Base-by-base conservation (phyloP, 2,329 filamentous ascomycete species). In the Aureobasidium sp. region DNA sequence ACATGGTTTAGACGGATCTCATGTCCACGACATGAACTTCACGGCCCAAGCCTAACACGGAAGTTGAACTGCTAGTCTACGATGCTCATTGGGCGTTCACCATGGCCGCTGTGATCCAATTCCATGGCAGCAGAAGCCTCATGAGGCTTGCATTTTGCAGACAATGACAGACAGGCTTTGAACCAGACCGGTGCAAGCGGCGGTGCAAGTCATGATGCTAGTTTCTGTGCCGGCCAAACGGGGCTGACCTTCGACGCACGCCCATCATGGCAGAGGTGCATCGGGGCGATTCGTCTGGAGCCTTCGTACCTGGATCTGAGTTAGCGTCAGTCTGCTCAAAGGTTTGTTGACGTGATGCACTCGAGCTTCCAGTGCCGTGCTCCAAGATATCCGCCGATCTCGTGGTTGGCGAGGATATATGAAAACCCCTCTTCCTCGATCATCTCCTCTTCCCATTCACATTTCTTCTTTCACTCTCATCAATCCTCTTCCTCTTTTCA, bases 401-500 rank as follows among this genome's bases (percentile, higher is more conserved):
- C 46, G 37, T 51, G 27, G 57, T 26, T 41, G 57, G 27, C 36
- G 26, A 48, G 36, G 12, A 41, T 57, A 56, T 55, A 55, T 56
- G 44, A 62, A 50, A 56, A 56, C 39, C 51, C 51, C 61, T 50
- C 52, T 36, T 46, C 51, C 61, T 55, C 50, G 26, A 48, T n/a
- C 34, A 34, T 63, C 29, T 36, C 15, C 52, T 29, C 52, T 44
- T 59, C 46, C 46, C 29, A 57, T 12, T 50, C 61, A 57, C 44
- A 10, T 44, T 50, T 41, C 60, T 41, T 29, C 41, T 50, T 50
- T 13, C 43, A 24, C 36, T 24, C 43, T 26, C 61, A 46, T 20
- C 47, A 53, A n/a, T n/a, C 20, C 51, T 64, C 47, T 37, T 44
- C 46, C 47, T 59, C 61, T 43, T 63, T 63, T 32, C 61, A 62